Percentiles rank a stretch among this genome's conserved stretches.
These are phyloP conservation scores for Amanita rubescens DNA, from an alignment of 768 basidiomycete species.

Conservation along the genomic window DNA sequence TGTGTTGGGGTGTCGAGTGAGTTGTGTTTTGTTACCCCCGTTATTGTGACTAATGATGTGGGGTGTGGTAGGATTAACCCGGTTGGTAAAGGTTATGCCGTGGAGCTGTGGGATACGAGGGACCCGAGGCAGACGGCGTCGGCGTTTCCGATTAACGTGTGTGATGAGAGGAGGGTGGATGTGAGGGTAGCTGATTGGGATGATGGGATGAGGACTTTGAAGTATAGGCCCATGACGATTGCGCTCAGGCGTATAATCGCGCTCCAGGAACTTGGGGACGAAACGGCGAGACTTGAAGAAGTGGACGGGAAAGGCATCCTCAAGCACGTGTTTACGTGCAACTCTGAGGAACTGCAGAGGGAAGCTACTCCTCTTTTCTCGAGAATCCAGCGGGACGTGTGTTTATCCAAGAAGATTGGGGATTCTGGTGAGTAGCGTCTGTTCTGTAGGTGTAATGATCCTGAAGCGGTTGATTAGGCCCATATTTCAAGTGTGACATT, in stretches of 20 bases:
- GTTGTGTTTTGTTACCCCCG: neutral
- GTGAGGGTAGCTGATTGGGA: constrained; percentile 6
- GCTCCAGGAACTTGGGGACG: too few relatives aligned
- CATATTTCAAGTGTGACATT: neutral
- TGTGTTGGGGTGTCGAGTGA: neutral
- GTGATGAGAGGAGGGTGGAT: neutral
- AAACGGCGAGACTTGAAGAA: neutral
- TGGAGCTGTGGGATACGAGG: neutral
- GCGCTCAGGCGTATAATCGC: neutral
- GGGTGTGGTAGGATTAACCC: neutral
- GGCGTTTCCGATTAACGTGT: constrained; percentile 2
- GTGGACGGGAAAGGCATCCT: neutral
- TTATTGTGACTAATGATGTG: neutral
- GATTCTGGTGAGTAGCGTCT: constrained; percentile 2
- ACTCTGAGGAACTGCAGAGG: constrained; percentile 1
- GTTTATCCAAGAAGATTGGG: constrained; percentile 3
- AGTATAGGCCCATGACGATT: neutral
- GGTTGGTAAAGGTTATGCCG: neutral
- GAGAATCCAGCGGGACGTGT: constrained; percentile 2
- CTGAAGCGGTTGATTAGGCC: neutral
- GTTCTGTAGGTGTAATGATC: neutral
- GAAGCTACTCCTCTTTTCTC: constrained; percentile 2
- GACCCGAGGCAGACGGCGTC: constrained; percentile 1
- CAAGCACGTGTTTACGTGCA: constrained; percentile 9
- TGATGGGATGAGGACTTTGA: constrained; percentile 9